These are phyloP conservation scores for Sporobolomyces roseus DNA, from an alignment of 768 basidiomycete genomes.

Conservation along the genomic window DNA sequence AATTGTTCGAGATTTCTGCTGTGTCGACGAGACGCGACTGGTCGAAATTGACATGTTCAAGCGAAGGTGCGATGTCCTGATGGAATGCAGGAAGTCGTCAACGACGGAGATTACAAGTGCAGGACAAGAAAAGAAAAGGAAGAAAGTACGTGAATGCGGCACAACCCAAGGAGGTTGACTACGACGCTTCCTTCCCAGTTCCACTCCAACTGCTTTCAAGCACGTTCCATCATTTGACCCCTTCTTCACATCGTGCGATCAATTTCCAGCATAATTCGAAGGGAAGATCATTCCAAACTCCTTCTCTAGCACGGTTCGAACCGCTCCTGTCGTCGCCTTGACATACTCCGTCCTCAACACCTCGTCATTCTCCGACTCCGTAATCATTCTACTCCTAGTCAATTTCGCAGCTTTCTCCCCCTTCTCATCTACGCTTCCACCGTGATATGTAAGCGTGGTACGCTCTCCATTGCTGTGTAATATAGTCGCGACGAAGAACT, in stretches of 20 bases:
- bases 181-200: neutral
- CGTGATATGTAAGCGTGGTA: conserved; percentile 11
- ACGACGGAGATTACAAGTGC: neutral
- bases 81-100: neutral
- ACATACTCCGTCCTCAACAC: conserved; percentile 9
- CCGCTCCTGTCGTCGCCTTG: conserved; percentile 1
- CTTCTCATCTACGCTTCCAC: conserved; percentile 4
- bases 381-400: neutral
- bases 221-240: neutral
- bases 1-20: too few species aligned
- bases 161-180: neutral
- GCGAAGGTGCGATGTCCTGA: too few species aligned
- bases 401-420: conserved; percentile 15
- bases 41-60: too few species aligned
- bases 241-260: neutral
- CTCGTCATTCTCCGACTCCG: conserved; percentile 10
- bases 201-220: neutral
- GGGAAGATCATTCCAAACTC: conserved; percentile 30
- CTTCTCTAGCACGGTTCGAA: conserved; percentile 9
- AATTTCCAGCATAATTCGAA: conserved; percentile 12
- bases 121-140: neutral
- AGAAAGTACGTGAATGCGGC: neutral
- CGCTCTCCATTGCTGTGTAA: conserved; percentile 18
- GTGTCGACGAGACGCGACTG: conserved; percentile 4
- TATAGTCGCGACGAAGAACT: conserved; percentile 10